Evolutionary conservation across 352 stramenopile genomes (phyloP).

Genomic region (Pythium dissotocum): DNA sequence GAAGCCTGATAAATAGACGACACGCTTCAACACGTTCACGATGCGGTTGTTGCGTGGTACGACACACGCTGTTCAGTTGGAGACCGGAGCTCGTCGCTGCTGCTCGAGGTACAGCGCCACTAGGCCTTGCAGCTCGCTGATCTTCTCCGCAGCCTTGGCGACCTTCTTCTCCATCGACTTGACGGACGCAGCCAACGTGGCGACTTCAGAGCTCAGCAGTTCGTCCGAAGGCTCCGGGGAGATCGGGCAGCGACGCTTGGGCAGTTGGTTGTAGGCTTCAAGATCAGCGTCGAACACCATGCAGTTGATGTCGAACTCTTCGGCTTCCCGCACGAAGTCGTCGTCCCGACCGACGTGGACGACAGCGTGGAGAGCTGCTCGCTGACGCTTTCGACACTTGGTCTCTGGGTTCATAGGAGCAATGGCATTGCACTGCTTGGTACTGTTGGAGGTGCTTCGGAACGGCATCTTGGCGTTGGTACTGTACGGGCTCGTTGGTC

Average conservation of each 20-base stretch:
- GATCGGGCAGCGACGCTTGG: conserved; percentile 39
- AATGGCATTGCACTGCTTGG: conserved; percentile 6
- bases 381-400: conserved; percentile 31
- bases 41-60: not conserved
- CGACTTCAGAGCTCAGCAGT: conserved; percentile 39
- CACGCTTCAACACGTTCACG: not conserved
- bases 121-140: conserved; percentile 48
- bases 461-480: conserved; percentile 10
- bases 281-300: conserved; percentile 8
- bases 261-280: not conserved
- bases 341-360: not conserved
- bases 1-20: not conserved
- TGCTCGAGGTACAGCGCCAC: conserved; percentile 40
- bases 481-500: not conserved
- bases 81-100: conserved; percentile 2
- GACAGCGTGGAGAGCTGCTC: not conserved
- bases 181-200: conserved; percentile 35
- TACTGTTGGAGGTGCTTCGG: not conserved
- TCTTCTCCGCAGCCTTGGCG: conserved; percentile 37
- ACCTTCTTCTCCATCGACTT: conserved; percentile 38
- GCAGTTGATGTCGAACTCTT: conserved; percentile 3
- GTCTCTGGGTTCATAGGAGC: conserved; percentile 16
- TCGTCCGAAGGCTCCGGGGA: conserved; percentile 16
- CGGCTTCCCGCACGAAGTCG: not conserved
- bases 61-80: not conserved